phyloP scores from a whole-genome alignment of 1,284 basidiomycete genomes.

The Sanghuangporus sanghuang region DNA sequence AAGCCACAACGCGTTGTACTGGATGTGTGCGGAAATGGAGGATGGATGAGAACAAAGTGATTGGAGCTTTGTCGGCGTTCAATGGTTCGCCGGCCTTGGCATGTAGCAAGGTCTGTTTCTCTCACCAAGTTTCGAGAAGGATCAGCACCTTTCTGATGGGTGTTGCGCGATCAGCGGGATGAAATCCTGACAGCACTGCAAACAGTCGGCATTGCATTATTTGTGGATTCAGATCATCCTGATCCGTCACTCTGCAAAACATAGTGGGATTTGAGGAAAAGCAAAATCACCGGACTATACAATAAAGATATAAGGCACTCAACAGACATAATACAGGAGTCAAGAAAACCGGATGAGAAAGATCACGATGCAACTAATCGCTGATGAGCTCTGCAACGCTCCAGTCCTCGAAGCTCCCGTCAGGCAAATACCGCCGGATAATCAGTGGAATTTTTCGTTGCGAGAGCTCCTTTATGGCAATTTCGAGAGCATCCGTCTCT shows the following conservation, averaged over 20 bases:
- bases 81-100: too few species aligned
- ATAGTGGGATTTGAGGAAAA: conserved; percentile 5
- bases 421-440: conserved; percentile 91
- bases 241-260: background rate
- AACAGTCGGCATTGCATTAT: too few species aligned
- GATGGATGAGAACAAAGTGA: too few species aligned
- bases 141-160: too few species aligned
- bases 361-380: conserved; percentile 36
- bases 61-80: too few species aligned
- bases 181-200: background rate
- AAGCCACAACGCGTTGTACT: too few species aligned
- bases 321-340: background rate
- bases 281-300: conserved; percentile 3
- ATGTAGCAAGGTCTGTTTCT: too few species aligned
- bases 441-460: conserved; percentile 95
- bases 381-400: conserved; percentile 91
- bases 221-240: background rate
- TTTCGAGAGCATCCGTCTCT: conserved; percentile 93
- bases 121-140: too few species aligned
- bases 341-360: background rate
- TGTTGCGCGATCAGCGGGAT: background rate
- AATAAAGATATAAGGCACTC: conserved; percentile 9
- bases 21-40: too few species aligned
- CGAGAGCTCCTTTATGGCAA: conserved; percentile 94
- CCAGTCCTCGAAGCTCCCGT: conserved; percentile 97